phyloP scores from a whole-genome alignment of 2,329 filamentous ascomycete species.

The Aspergillus unguis region DNA sequence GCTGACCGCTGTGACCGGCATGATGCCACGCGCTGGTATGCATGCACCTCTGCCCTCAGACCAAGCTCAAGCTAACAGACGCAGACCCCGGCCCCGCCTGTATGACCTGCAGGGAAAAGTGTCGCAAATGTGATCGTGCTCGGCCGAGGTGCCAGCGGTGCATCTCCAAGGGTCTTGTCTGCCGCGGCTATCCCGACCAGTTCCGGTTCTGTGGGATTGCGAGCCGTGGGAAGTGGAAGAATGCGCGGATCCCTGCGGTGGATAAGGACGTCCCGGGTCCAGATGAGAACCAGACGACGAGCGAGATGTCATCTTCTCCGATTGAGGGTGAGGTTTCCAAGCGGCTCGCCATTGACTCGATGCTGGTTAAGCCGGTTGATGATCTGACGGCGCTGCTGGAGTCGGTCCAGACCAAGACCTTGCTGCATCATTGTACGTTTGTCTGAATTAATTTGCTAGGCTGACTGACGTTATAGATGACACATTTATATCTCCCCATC shows the following conservation, averaged over 20 bases:
- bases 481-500: constrained; percentile 27
- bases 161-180: constrained; percentile 29
- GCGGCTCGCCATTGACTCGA: neutral
- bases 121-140: constrained; percentile 30
- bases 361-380: neutral
- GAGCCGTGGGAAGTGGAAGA: constrained; percentile 32
- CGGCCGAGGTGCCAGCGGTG: constrained; percentile 31
- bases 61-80: too few species aligned
- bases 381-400: constrained; percentile 5
- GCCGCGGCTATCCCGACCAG: constrained; percentile 32
- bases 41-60: neutral
- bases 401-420: constrained; percentile 13
- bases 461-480: constrained; percentile 20
- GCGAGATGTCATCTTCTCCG: neutral
- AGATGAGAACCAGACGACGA: neutral
- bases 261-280: neutral
- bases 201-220: constrained; percentile 31
- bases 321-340: neutral
- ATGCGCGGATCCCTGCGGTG: constrained; percentile 19
- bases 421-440: constrained; percentile 24
- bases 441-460: too few species aligned
- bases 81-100: constrained; percentile 23
- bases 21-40: constrained; percentile 1
- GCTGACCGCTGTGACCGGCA: neutral
- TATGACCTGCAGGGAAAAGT: constrained; percentile 34